Evolutionary conservation across 2,329 filamentous ascomycete genomes (phyloP).

Genomic region (Thelonectria blattea): DNA sequence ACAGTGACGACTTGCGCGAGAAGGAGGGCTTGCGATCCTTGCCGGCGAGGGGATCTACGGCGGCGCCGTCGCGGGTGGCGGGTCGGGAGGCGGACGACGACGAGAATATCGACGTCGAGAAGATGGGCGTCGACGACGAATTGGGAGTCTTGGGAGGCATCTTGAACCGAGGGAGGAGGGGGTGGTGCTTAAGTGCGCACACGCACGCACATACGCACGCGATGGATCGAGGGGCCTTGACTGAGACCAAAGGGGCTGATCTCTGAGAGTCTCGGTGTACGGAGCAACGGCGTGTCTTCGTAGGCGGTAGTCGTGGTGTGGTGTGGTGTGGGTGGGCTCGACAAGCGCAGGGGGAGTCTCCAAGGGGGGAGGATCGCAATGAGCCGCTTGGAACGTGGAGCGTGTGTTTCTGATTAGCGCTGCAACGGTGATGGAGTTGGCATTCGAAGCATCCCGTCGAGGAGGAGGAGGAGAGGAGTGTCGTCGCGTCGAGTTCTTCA

Average conservation of each 20-base stretch:
- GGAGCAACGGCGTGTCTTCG: not conserved
- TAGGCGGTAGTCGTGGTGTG: conserved; percentile 2
- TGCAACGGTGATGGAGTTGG: not conserved
- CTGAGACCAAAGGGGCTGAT: not conserved
- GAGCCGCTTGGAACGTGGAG: conserved; percentile 6
- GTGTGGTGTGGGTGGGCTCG: conserved; percentile 17
- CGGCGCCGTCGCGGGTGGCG: conserved; percentile 47
- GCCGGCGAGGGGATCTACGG: conserved; percentile 34
- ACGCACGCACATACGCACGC: conserved; percentile 11
- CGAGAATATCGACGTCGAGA: conserved; percentile 46
- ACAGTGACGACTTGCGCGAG: conserved; percentile 60
- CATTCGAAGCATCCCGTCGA: not conserved
- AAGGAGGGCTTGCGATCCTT: conserved; percentile 61
- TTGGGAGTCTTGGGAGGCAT: conserved; percentile 38
- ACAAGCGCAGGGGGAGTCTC: conserved; percentile 5
- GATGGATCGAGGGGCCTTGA: conserved; percentile 8
- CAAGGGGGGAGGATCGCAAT: conserved; percentile 4
- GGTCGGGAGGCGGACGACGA: conserved; percentile 44
- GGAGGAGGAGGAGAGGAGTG: no score
- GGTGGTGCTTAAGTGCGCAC: no score
- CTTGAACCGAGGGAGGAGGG: not conserved
- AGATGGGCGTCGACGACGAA: conserved; percentile 42
- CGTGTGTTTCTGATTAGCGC: conserved; percentile 17
- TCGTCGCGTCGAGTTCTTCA: not conserved
- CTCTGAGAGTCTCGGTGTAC: not conserved